These are phyloP conservation scores for Saksenaea vasiformis DNA, from an alignment of 371 early-diverging fungal species.

Conservation along the genomic window DNA sequence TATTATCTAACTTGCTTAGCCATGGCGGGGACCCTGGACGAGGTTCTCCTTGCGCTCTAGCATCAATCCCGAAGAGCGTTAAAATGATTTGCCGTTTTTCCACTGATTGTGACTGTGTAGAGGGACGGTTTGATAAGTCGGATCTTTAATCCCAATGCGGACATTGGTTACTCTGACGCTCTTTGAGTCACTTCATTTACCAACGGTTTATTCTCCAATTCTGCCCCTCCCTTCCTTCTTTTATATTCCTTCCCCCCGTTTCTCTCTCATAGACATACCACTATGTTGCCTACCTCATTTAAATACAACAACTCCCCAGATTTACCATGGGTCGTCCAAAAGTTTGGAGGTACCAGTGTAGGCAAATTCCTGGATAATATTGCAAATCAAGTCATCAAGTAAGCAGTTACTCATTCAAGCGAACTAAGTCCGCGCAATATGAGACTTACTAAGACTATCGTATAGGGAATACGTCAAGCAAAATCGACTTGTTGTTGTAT, in stretches of 20 bases:
- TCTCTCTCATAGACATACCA: background rate
- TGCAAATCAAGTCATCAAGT: constrained; percentile 62
- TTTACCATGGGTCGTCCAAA: constrained; percentile 75
- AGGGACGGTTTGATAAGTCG: background rate
- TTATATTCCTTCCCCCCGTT: background rate
- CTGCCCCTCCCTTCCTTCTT: background rate
- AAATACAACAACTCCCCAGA: constrained; percentile 27
- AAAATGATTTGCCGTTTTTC: background rate
- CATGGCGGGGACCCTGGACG: too few species aligned
- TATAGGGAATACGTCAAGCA: constrained; percentile 49
- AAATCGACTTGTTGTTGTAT: constrained; percentile 77
- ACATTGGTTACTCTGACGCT: background rate
- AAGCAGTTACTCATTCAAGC: constrained; percentile 9
- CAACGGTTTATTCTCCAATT: background rate
- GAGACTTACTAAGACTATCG: background rate
- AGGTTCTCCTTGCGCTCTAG: too few species aligned
- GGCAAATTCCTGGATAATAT: constrained; percentile 77
- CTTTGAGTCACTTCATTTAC: background rate
- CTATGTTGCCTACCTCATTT: constrained; percentile 5
- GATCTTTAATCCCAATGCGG: background rate
- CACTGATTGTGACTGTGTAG: background rate
- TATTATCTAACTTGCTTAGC: too few species aligned
- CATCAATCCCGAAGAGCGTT: too few species aligned
- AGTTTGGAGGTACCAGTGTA: constrained; percentile 89
- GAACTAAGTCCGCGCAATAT: background rate